Evolutionary conservation across 306 rosid genomes (phyloP).

Genomic region (Pyrus betulifolia): DNA sequence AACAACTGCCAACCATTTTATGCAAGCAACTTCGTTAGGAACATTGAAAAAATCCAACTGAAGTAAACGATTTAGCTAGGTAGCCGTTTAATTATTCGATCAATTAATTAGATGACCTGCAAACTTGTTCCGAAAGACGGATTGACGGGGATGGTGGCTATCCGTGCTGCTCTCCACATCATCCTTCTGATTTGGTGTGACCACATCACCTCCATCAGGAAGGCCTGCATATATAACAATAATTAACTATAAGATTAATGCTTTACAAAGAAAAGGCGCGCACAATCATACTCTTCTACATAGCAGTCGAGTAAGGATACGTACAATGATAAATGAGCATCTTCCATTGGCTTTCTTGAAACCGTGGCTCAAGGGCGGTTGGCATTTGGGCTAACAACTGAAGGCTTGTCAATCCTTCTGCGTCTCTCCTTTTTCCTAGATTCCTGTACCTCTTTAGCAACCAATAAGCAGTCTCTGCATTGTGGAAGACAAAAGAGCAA

Average conservation of each 20-base stretch:
- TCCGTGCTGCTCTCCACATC: no score
- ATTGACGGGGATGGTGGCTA: no score
- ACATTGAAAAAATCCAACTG: no score
- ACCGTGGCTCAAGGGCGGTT: not conserved
- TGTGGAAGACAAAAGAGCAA: not conserved
- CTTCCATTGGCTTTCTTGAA: not conserved
- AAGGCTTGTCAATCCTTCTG: not conserved
- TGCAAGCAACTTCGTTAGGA: not conserved
- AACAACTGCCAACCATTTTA: not conserved
- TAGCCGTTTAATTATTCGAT: no score
- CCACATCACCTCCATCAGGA: not conserved
- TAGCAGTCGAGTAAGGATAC: no score
- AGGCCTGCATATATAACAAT: not conserved
- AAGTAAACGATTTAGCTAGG: no score
- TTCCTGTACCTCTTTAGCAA: not conserved
- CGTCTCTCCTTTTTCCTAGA: not conserved
- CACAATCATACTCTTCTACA: no score
- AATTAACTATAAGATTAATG: not conserved
- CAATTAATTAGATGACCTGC: no score
- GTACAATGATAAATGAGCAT: not conserved
- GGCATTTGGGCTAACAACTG: constrained; percentile 20
- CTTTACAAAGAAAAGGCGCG: no score
- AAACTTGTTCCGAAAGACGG: no score
- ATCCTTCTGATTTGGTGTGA: no score
- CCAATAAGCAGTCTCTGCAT: constrained; percentile 8